Evolutionary conservation across 2,329 filamentous ascomycete species (phyloP).

Genomic region (Stenocarpella maydis): DNA sequence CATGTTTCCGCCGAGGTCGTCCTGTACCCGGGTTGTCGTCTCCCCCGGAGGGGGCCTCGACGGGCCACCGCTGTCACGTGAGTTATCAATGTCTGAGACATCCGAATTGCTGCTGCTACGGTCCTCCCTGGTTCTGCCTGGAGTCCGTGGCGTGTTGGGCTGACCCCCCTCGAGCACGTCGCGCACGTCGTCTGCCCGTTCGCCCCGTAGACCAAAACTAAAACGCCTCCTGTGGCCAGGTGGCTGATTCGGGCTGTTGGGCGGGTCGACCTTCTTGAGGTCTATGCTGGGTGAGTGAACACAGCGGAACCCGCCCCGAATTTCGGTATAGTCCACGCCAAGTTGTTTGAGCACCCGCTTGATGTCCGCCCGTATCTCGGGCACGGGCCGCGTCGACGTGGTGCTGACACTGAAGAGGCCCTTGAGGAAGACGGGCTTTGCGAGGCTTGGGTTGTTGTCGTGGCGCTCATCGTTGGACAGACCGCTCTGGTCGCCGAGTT

Average conservation of each 20-base stretch:
- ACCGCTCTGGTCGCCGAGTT: constrained; percentile 70
- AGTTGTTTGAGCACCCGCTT: constrained; percentile 88
- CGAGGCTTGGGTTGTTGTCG: constrained; percentile 76
- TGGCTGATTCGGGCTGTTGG: constrained; percentile 64
- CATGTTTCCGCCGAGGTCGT: constrained; percentile 85
- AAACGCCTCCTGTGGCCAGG: constrained; percentile 78
- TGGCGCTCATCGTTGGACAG: constrained; percentile 65
- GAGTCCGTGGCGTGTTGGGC: constrained; percentile 58
- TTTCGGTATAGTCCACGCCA: constrained; percentile 90
- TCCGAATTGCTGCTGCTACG: constrained; percentile 88
- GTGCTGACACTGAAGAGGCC: constrained; percentile 97
- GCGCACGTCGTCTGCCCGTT: constrained; percentile 76
- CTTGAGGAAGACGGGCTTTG: constrained; percentile 95
- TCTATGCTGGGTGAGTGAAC: constrained; percentile 90
- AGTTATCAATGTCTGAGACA: constrained; percentile 75
- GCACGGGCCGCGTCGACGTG: constrained; percentile 89
- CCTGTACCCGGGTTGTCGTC: constrained; percentile 91
- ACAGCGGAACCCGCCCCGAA: constrained; percentile 92
- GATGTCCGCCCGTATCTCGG: constrained; percentile 86
- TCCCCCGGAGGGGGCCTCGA: constrained; percentile 75
- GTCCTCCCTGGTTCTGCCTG: constrained; percentile 58
- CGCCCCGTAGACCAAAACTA: constrained; percentile 77
- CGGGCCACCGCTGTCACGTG: constrained; percentile 49
- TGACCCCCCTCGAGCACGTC: constrained; percentile 59
- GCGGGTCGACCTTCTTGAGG: constrained; percentile 74